phyloP scores from a whole-genome alignment of 2,329 filamentous ascomycete species.

The Penicillium hesseltinei region DNA sequence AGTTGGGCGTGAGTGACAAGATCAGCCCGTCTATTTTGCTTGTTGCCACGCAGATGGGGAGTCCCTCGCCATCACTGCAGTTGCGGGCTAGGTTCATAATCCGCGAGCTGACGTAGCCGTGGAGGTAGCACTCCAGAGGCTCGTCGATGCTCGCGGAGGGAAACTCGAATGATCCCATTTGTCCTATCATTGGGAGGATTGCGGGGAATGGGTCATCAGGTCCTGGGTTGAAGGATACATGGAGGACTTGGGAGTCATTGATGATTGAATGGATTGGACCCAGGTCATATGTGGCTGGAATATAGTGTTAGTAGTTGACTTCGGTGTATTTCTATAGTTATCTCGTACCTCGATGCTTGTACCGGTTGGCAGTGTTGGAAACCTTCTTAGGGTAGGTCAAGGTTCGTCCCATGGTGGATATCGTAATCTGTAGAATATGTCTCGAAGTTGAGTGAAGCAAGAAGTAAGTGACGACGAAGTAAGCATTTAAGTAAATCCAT shows the following conservation, averaged over 20 bases:
- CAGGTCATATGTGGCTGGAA: slow-evolving; percentile 67
- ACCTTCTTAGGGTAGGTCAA: slow-evolving; percentile 61
- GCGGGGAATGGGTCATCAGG: slow-evolving; percentile 67
- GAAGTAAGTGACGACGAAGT: background rate
- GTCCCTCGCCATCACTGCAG: slow-evolving; percentile 46
- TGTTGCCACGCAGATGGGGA: slow-evolving; percentile 71
- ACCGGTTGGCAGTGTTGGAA: slow-evolving; percentile 66
- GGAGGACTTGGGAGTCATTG: slow-evolving; percentile 70
- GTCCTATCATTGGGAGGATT: slow-evolving; percentile 80
- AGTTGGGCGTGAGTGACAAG: slow-evolving; percentile 73
- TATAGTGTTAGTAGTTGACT: slow-evolving; percentile 7
- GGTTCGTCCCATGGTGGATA: slow-evolving; percentile 40
- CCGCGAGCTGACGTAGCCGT: slow-evolving; percentile 78
- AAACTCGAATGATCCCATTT: slow-evolving; percentile 69
- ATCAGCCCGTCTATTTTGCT: slow-evolving; percentile 77
- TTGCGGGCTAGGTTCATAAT: slow-evolving; percentile 65
- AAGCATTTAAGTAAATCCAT: slow-evolving; percentile 3
- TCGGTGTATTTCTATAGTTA: background rate
- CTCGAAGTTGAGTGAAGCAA: background rate
- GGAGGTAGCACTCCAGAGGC: slow-evolving; percentile 73
- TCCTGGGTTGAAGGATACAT: slow-evolving; percentile 72
- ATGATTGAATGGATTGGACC: slow-evolving; percentile 72
- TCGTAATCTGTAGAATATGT: background rate
- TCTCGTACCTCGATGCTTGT: slow-evolving; percentile 59
- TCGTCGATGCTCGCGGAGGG: slow-evolving; percentile 62